phyloP scores from a whole-genome alignment of 257 asterid species.

The Lantana camara region DNA sequence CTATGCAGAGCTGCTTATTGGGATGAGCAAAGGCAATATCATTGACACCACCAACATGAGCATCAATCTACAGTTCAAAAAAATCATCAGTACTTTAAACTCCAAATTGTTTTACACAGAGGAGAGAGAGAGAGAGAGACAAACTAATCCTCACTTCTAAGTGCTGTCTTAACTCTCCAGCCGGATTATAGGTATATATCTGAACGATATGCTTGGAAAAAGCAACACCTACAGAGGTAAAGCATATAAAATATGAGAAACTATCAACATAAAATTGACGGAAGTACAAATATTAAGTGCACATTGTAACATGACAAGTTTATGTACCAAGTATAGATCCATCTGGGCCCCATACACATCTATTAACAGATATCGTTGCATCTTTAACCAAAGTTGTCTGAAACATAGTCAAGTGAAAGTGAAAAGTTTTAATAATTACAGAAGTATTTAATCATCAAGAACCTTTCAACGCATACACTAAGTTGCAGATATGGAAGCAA shows the following conservation, averaged over 20 bases:
- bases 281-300: conserved; percentile 17
- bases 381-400: conserved; percentile 91
- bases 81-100: conserved; percentile 26
- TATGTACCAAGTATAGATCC: conserved; percentile 88
- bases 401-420: conserved; percentile 26
- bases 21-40: conserved; percentile 95
- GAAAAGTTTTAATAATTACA: conserved; percentile 6
- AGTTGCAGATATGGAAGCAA: conserved; percentile 3
- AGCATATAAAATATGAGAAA: conserved; percentile 29
- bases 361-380: conserved; percentile 82
- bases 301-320: conserved; percentile 17
- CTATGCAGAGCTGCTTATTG: conserved; percentile 86
- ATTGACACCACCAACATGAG: conserved; percentile 91
- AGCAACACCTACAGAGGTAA: conserved; percentile 70
- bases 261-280: conserved; percentile 6
- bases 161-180: conserved; percentile 86
- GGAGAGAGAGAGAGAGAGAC: conserved; percentile 8
- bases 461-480: conserved; percentile 1
- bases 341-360: conserved; percentile 97
- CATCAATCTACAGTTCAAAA: conserved; percentile 66
- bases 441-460: not conserved
- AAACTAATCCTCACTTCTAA: conserved; percentile 60
- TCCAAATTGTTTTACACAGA: conserved; percentile 6
- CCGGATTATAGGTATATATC: conserved; percentile 75
- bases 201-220: conserved; percentile 94